Base-by-base conservation (phyloP, 1,284 basidiomycete genomes). In the Apiotrichum akiyoshidainum region DNA sequence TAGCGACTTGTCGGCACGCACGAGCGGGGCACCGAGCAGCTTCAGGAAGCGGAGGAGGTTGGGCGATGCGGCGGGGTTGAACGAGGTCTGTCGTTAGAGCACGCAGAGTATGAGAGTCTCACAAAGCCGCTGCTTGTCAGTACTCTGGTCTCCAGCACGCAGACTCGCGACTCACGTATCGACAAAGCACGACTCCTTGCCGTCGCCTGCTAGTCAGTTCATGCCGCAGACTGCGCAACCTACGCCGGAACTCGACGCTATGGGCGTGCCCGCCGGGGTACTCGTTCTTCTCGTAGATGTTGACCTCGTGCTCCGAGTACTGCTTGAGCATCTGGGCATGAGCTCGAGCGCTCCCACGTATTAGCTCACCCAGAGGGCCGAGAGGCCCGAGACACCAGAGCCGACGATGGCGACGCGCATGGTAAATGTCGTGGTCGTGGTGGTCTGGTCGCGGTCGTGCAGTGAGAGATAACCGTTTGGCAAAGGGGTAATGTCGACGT, bases 181-280 rank as follows among this genome's bases (percentile, higher is more conserved):
- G 6, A 89, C 87, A 50, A 83, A 79, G 2, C 85, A 80, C 10
- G 76, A 73, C 52, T 81, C 73, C 58, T 74, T 81, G 76, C 50
- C 79, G 76, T 80, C 46, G 73, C 68, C 72, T 74, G 59, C 3
- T 19, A 9, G 54, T 60, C 44, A 53, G 46, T 45, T 21, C 5
- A 10, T 11, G 35, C 7, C 17, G 6, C 17, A 5, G n/a, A 22
- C 16, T 19, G 33, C 2, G 14, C 19, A 12, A 57, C 72, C 64
- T 55, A 76, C 76, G 78, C 13, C 68, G 74, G 70, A 85, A 90
- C 17, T 72, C 72, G 14, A 89, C 85, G 0, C 89, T 91, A 69
- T 92, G 86, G 17, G 88, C 87, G 72, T 92, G 89, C 2, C 89
- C 89, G 21, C 90, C 89, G 0, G 86, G 82, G 52, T 86, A 83